Evolutionary conservation across 2,329 filamentous ascomycete genomes (phyloP), one percentile per base, ranked within the genome.

Genomic region (Didymella sp.): DNA sequence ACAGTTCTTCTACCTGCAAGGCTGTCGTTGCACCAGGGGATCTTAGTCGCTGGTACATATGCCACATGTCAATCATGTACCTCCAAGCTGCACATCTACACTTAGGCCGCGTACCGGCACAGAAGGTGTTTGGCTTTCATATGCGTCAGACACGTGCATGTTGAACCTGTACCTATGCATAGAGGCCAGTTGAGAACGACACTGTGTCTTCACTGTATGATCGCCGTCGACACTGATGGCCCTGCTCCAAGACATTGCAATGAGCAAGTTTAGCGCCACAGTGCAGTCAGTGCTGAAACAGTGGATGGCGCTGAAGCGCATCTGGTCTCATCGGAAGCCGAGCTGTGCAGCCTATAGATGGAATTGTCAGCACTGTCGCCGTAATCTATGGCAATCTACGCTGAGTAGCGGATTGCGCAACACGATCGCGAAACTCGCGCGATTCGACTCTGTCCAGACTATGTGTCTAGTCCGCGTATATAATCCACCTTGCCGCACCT

Each of bases 211-310:
- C 47, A 31, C 35, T n/a, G 37, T 25, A 38, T 40, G 48, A 44
- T 57, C 30, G 38, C 31, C 43, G 19, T 51, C 37, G 37, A 57
- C n/a, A n/a, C 12, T 24, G 35, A 27, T 40, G 31, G 50, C 21
- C 33, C 19, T 45, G 40, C 21, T 28, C 45, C 45, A 42, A 46
- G 45, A 51, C 22, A 53, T 53, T 47, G 33, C 55, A 60, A 60
- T 73, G 73, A 73, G 73, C 73, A 73, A 65, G 70, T 74, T 74
- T 72, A 60, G 65, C 65, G 69, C 69, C 69, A 64, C 59, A 63
- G 38, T 54, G 56, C 49, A 60, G 53, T 64, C 62, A 59, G 67
- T 56, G 54, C 61, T 62, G 51, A 61, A 61, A 57, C 59, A 51
- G 48, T 31, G 46, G 27, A 60, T 58, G 43, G 48, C 48, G 48